A percentile compares a stretch with the other conserved stretches of the same genome.
Conservation (phyloP, 2,329 filamentous ascomycete species). For the Xylaria sp. region DNA sequence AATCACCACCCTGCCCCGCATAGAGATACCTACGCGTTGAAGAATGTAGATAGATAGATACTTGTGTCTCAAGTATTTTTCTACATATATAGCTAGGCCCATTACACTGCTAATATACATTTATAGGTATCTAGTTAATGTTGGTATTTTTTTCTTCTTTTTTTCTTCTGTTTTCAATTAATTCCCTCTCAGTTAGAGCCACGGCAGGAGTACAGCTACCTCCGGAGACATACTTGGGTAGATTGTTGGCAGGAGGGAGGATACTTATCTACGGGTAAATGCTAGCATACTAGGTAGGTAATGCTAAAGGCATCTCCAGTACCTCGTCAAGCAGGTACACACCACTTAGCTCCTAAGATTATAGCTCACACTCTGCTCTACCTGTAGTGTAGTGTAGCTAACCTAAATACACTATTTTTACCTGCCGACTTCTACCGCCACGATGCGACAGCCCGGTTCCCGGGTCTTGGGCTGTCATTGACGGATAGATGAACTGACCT, state of each 20-base stretch:
- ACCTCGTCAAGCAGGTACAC: not conserved
- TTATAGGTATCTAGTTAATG: not conserved
- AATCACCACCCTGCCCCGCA: constrained; percentile 15
- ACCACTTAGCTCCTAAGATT: not conserved
- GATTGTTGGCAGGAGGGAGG: not conserved
- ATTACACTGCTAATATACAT: not conserved
- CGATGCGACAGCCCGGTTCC: constrained; percentile 38
- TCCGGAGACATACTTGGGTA: too few species aligned
- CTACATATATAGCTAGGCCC: not conserved
- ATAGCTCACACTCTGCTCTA: not conserved
- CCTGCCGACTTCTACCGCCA: constrained; percentile 27
- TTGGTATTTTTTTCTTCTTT: not conserved
- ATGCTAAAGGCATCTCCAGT: not conserved
- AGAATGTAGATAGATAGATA: too few species aligned
- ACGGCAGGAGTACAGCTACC: not conserved
- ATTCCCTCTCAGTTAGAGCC: not conserved
- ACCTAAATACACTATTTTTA: constrained; percentile 14
- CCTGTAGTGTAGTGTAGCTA: not conserved
- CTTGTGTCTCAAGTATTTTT: not conserved
- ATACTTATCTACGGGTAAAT: not conserved
- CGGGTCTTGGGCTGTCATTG: constrained; percentile 34
- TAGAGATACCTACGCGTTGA: too few species aligned
- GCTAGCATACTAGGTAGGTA: not conserved
- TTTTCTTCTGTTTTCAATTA: not conserved
- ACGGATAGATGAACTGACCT: constrained; percentile 31